Percentiles rank a stretch among this genome's conserved stretches.
These are phyloP conservation scores for Hansenula sp. DNA, from an alignment of 1,139 yeast genomes.

Conservation along the genomic window DNA sequence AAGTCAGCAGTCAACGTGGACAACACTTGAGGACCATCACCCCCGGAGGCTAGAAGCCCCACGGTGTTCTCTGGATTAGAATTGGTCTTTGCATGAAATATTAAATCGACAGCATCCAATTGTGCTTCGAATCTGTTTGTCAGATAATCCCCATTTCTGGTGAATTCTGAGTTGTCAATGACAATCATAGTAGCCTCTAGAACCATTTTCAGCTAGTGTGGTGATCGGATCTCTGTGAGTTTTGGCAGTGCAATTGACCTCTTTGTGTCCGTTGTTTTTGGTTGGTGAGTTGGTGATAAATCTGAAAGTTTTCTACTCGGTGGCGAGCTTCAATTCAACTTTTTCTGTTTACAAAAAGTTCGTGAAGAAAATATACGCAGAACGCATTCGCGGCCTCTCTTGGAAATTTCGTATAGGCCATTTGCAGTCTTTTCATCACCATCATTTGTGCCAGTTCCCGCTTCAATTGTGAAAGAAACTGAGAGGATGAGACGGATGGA, in stretches of 20 bases:
- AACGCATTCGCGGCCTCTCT: slow-evolving; percentile 1
- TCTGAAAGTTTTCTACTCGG: too few species aligned
- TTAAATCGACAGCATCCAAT: slow-evolving; percentile 83
- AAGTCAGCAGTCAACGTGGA: slow-evolving; percentile 86
- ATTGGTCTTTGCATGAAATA: slow-evolving; percentile 82
- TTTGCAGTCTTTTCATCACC: background rate
- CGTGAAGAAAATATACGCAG: background rate
- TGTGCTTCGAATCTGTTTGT: slow-evolving; percentile 93
- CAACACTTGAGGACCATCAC: slow-evolving; percentile 78
- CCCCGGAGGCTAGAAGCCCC: slow-evolving; percentile 86
- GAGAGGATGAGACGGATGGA: slow-evolving; percentile 17
- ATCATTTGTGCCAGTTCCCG: background rate
- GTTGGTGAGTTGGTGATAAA: too few species aligned
- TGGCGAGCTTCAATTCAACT: slow-evolving; percentile 1
- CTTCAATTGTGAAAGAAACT: background rate
- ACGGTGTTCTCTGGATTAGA: slow-evolving; percentile 94
- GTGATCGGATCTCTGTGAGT: background rate
- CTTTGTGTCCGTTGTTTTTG: too few species aligned
- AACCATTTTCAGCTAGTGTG: slow-evolving; percentile 62
- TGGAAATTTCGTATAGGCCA: too few species aligned
- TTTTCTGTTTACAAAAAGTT: background rate
- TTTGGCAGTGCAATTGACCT: background rate
- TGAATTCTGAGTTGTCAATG: slow-evolving; percentile 92
- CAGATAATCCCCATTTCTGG: slow-evolving; percentile 92
- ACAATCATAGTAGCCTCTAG: slow-evolving; percentile 96